phyloP scores from a whole-genome alignment of 2,329 filamentous ascomycete species.

The Pseudodiploospora longispora region DNA sequence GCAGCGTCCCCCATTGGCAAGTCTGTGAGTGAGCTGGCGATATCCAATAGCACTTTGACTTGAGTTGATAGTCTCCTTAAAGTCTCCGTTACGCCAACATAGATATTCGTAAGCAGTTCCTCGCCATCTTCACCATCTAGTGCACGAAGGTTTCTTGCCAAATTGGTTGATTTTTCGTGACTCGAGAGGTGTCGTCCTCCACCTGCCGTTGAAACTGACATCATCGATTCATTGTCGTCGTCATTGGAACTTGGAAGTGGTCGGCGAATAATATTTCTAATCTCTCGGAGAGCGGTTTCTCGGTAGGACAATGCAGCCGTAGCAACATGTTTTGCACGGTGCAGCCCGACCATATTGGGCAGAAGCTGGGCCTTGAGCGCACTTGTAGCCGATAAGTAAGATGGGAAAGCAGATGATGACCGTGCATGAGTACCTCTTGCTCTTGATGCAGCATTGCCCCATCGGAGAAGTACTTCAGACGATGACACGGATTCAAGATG shows the following conservation, averaged over 20 bases:
- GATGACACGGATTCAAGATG: constrained; percentile 68
- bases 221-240: constrained; percentile 84
- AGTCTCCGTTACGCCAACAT: constrained; percentile 80
- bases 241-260: constrained; percentile 89
- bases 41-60: constrained; percentile 89
- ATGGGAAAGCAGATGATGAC: constrained; percentile 61
- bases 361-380: constrained; percentile 63
- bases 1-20: constrained; percentile 25
- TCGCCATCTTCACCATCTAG: constrained; percentile 81
- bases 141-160: constrained; percentile 80
- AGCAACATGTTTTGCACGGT: constrained; percentile 70
- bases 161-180: constrained; percentile 81
- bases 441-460: constrained; percentile 70
- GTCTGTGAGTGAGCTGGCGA: constrained; percentile 66
- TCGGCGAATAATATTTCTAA: constrained; percentile 74
- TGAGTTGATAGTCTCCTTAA: constrained; percentile 79
- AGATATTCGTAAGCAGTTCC: constrained; percentile 71
- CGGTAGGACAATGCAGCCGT: constrained; percentile 78
- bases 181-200: constrained; percentile 62
- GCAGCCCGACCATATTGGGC: constrained; percentile 68
- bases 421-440: constrained; percentile 59
- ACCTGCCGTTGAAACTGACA: constrained; percentile 71
- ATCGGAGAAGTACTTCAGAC: constrained; percentile 71
- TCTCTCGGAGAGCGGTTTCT: constrained; percentile 75
- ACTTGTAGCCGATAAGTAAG: constrained; percentile 68